Conservation (phyloP, 352 stramenopile genomes). For the Phytophthora constricta region DNA sequence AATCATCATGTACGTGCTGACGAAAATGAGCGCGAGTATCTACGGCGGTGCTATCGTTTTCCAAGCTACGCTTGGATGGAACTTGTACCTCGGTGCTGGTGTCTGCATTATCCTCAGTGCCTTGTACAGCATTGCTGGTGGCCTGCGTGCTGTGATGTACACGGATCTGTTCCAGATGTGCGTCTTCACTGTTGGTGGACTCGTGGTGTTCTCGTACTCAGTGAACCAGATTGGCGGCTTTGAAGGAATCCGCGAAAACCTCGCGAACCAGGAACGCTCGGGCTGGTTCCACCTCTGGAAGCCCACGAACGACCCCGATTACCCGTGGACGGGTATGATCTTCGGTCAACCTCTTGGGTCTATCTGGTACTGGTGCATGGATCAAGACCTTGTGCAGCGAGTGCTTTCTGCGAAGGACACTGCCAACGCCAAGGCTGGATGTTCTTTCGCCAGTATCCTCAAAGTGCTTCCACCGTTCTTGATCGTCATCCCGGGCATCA, state of each 20-base stretch:
- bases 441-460: slow-evolving; percentile 60
- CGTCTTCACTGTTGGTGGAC: slow-evolving; percentile 62
- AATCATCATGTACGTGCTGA: slow-evolving; percentile 72
- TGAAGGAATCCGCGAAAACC: slow-evolving; percentile 52
- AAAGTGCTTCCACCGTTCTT: slow-evolving; percentile 74
- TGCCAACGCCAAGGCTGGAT: slow-evolving; percentile 61
- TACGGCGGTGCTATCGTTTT: slow-evolving; percentile 73
- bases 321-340: slow-evolving; percentile 77
- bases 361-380: slow-evolving; percentile 82
- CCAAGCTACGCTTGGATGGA: slow-evolving; percentile 64
- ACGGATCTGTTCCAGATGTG: slow-evolving; percentile 77
- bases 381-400: slow-evolving; percentile 74
- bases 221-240: slow-evolving; percentile 66
- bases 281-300: slow-evolving; percentile 68
- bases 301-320: slow-evolving; percentile 54
- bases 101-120: slow-evolving; percentile 59
- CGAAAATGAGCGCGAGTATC: slow-evolving; percentile 72
- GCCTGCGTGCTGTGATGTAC: slow-evolving; percentile 74
- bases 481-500: slow-evolving; percentile 72
- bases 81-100: slow-evolving; percentile 58
- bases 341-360: slow-evolving; percentile 66
- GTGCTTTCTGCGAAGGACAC: slow-evolving; percentile 75
- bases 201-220: slow-evolving; percentile 64
- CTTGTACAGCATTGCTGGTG: slow-evolving; percentile 66
- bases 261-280: slow-evolving; percentile 47